A percentile compares a stretch with the other conserved stretches of the same genome.
Evolutionary conservation across 2,329 filamentous ascomycete genomes (phyloP).

Genomic region (Cercospora beticola): DNA sequence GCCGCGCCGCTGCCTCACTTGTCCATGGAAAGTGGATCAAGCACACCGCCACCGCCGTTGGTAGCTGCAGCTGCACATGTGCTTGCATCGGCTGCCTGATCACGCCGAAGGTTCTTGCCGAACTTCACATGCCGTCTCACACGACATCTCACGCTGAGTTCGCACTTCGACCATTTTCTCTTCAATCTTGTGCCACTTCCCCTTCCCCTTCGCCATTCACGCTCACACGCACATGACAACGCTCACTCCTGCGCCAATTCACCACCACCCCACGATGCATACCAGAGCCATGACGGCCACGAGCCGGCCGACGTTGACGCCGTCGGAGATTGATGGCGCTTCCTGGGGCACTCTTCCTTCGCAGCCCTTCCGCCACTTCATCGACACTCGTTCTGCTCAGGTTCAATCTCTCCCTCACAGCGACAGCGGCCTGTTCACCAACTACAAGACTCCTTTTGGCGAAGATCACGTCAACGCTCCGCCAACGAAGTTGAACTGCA

Average conservation of each 20-base stretch:
- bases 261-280: neutral
- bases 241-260: neutral
- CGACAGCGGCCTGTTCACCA: neutral
- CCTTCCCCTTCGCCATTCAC: neutral
- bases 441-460: neutral
- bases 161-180: neutral
- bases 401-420: neutral
- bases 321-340: neutral
- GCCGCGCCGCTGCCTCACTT: neutral
- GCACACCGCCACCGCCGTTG: neutral
- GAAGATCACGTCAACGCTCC: neutral
- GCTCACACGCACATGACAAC: neutral
- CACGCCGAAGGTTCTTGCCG: neutral
- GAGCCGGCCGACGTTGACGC: neutral
- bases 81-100: neutral
- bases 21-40: neutral
- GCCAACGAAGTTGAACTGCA: neutral
- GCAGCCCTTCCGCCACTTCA: neutral
- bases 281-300: constrained; percentile 1
- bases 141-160: neutral
- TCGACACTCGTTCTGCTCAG: neutral
- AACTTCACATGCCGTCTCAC: neutral
- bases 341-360: neutral
- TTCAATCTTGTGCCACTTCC: neutral
- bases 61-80: neutral